phyloP scores from a whole-genome alignment of 768 basidiomycete genomes.

The Pleurotus djamor region DNA sequence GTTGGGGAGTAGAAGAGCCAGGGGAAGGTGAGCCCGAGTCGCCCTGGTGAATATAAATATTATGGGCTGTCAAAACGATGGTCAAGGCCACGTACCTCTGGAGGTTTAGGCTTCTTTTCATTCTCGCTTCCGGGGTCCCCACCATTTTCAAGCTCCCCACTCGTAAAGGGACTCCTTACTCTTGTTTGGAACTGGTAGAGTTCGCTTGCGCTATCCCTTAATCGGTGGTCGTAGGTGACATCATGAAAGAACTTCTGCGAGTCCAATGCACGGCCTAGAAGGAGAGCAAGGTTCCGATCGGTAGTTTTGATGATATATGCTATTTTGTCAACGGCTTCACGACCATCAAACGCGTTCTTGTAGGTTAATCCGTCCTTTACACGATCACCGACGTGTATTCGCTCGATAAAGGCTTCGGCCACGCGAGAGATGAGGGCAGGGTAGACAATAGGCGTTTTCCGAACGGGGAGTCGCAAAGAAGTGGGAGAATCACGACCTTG shows the following conservation, averaged over 20 bases:
- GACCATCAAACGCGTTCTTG: constrained; percentile 94
- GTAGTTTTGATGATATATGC: constrained; percentile 98
- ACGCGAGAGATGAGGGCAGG: constrained; percentile 96
- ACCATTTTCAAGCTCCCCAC: constrained; percentile 57
- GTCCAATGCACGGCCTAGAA: constrained; percentile 94
- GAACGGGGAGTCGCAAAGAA: constrained; percentile 34
- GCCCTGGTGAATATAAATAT: constrained; percentile 26
- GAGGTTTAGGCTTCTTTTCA: constrained; percentile 11
- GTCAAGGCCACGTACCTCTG: background rate
- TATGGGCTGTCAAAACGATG: background rate
- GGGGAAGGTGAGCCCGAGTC: constrained; percentile 25
- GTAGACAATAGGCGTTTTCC: constrained; percentile 79
- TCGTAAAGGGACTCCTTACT: constrained; percentile 81
- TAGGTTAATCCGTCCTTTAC: constrained; percentile 96
- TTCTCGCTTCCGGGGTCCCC: constrained; percentile 26
- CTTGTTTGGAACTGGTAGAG: constrained; percentile 91
- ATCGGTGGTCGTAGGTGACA: constrained; percentile 96
- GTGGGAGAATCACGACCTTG: constrained; percentile 40
- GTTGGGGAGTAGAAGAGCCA: constrained; percentile 14
- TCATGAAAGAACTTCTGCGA: constrained; percentile 99
- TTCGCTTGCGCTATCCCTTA: constrained; percentile 86
- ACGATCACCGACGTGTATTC: constrained; percentile 74
- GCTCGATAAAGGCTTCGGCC: constrained; percentile 88
- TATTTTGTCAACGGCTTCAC: constrained; percentile 96
- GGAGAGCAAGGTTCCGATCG: constrained; percentile 91